phyloP scores from a whole-genome alignment of 2,329 filamentous ascomycete species.

The Westerdykella ornata region DNA sequence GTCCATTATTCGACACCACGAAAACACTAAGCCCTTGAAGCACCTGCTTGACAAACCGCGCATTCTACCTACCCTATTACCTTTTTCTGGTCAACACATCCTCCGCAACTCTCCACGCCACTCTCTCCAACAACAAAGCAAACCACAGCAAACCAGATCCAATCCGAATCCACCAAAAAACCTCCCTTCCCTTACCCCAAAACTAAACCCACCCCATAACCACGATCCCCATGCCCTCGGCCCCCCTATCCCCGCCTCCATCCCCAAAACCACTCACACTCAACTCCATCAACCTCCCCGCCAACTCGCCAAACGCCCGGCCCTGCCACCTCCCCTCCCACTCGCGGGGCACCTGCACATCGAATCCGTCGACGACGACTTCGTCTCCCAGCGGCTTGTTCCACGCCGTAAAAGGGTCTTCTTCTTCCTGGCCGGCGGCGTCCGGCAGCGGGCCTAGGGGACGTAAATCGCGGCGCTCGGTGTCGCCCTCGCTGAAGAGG shows the following conservation, averaged over 20 bases:
- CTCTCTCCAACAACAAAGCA: too few relatives aligned
- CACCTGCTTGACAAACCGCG: too few relatives aligned
- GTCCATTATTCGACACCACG: too few relatives aligned
- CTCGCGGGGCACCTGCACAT: slow-evolving; percentile 19
- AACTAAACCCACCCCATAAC: slow-evolving; percentile 11
- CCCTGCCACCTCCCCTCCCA: slow-evolving; percentile 24
- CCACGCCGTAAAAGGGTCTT: slow-evolving; percentile 19
- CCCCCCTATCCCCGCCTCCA: slow-evolving; percentile 18
- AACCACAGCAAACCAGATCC: too few relatives aligned
- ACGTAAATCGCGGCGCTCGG: slow-evolving; percentile 21
- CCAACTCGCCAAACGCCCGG: slow-evolving; percentile 12
- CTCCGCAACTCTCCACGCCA: too few relatives aligned
- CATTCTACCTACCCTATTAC: too few relatives aligned
- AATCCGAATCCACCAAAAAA: too few relatives aligned
- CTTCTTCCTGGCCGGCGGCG: slow-evolving; percentile 11
- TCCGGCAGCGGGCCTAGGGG: slow-evolving; percentile 13
- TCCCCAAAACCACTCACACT: slow-evolving; percentile 13
- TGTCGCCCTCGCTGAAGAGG: slow-evolving; percentile 21
- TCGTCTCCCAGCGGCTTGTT: slow-evolving; percentile 19
- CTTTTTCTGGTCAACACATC: too few relatives aligned
- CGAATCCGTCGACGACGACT: slow-evolving; percentile 26
- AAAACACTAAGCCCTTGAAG: too few relatives aligned
- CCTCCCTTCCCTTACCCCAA: background rate
- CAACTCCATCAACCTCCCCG: slow-evolving; percentile 14
- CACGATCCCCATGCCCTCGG: slow-evolving; percentile 17